Evolutionary conservation across 345 rosid genomes (phyloP), one percentile per base, ranked within the genome.

Genomic region (Firmiana major): DNA sequence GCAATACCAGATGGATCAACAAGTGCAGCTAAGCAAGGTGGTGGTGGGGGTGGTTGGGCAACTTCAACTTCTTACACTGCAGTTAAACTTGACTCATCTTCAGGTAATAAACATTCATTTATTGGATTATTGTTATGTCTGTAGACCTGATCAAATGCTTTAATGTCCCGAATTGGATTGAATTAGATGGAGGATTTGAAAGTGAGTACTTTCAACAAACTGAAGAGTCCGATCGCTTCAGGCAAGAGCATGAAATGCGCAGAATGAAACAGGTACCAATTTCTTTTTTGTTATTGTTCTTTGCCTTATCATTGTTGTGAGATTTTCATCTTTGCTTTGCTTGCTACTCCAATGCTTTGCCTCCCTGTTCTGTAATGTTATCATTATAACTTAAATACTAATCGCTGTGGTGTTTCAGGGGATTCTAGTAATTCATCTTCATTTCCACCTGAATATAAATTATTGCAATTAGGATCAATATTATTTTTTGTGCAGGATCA

Each of bases 211-310:
- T 88, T 77, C 89, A 89, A 81, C 86, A 83, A 81, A 82, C 85
- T 70, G 90, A 89, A 68, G 83, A 86, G 45, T 86, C 93, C 0
- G 81, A 80, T 43, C 71, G 75, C 58, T 86, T 91, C 74, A 84
- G 88, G 79, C 89, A 87, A 75, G 93, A 89, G 78, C 86, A 87
- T 75, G 92, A 88, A 79, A 91, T 84, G 90, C 86, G 86, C 77
- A 81, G 79, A 75, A 76, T 83, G 74, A 86, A 81, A 81, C 93
- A 91, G 91, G 93, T 71, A 58, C 4, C 15, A 81, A 55, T 71
- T 16, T 72, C n/a, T 67, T 62, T 75, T 57, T 66, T 17, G 16
- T 66, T 21, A 8, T 24, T 45, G 12, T 46, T 48, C 7, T 46
- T 69, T 36, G 60, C 16, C 13, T 48, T 31, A 17, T n/a, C 24